Conservation (phyloP, 2,329 filamentous ascomycete genomes). For the Sporothrix luriei region DNA sequence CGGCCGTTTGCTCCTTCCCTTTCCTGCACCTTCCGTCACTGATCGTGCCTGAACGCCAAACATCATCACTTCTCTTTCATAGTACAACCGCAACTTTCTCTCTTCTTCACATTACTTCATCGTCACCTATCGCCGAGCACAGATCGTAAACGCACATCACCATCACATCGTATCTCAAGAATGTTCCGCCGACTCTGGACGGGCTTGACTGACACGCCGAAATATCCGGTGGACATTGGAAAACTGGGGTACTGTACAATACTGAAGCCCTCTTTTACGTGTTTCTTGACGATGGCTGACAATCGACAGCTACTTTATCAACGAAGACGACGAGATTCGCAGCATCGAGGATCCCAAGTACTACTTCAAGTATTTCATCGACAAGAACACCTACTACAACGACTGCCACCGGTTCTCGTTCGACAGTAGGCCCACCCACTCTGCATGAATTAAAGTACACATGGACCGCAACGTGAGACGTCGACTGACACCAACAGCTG, state of each 20-base stretch:
- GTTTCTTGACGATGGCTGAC: background rate
- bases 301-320: conserved; percentile 71
- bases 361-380: conserved; percentile 74
- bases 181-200: conserved; percentile 78
- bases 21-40: background rate
- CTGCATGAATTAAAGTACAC: too few relatives aligned
- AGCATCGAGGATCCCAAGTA: conserved; percentile 66
- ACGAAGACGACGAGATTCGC: conserved; percentile 70
- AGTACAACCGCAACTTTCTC: background rate
- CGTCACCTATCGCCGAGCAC: background rate
- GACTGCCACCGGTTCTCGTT: conserved; percentile 72
- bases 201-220: conserved; percentile 68
- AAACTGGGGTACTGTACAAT: conserved; percentile 66
- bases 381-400: conserved; percentile 76
- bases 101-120: background rate
- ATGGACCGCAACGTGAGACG: background rate
- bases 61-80: background rate
- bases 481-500: conserved; percentile 50
- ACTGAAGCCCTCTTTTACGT: background rate
- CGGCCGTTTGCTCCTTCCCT: conserved; percentile 14
- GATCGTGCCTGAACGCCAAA: background rate
- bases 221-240: conserved; percentile 65
- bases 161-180: background rate
- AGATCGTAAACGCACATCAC: background rate
- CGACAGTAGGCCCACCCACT: conserved; percentile 58